Conservation (phyloP, 441 rosid genomes). For the Corymbia calophylla region DNA sequence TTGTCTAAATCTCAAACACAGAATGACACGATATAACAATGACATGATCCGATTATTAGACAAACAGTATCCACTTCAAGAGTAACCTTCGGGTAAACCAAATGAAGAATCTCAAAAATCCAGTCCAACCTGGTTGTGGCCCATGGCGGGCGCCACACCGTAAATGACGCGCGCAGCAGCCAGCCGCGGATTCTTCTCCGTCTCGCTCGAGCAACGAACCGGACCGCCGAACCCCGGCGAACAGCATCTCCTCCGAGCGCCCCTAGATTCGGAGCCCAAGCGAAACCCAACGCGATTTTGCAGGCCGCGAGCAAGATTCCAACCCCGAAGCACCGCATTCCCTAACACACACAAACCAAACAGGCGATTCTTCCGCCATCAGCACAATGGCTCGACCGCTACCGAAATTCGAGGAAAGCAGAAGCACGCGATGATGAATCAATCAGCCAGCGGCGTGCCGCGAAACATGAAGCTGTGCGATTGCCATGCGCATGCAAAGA, state of each 20-base stretch:
- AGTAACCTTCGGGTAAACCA: neutral
- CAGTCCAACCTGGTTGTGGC: constrained; percentile 70
- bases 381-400: neutral
- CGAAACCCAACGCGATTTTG: constrained; percentile 6
- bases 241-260: constrained; percentile 3
- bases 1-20: neutral
- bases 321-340: constrained; percentile 2
- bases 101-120: neutral
- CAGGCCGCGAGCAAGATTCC: constrained; percentile 7
- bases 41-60: neutral
- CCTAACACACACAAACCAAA: constrained; percentile 5
- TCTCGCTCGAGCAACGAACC: constrained; percentile 31
- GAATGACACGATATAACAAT: neutral
- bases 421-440: neutral
- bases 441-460: neutral
- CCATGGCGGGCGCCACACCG: constrained; percentile 75
- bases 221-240: constrained; percentile 8
- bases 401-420: neutral
- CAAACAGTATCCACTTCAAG: neutral
- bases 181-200: constrained; percentile 25
- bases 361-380: neutral
- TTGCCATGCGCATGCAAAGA: neutral
- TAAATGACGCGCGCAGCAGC: constrained; percentile 57
- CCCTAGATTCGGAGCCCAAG: neutral
- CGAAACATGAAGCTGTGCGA: neutral